Evolutionary conservation across 371 early-diverging fungal species (phyloP).

Genomic region (Nematocida sp.): DNA sequence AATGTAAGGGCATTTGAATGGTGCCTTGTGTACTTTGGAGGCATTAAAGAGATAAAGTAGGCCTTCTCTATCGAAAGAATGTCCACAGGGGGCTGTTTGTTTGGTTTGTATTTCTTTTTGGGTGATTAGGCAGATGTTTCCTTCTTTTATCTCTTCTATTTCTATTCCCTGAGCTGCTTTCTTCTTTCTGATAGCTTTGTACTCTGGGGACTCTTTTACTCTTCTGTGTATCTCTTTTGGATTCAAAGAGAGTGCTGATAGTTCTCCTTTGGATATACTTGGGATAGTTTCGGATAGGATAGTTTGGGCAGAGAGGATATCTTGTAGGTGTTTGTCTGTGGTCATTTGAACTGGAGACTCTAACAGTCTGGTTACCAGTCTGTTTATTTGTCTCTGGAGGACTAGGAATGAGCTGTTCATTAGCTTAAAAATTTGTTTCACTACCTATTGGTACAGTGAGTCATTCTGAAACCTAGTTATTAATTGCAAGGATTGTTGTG

Average conservation of each 20-base stretch:
- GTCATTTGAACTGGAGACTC: background rate
- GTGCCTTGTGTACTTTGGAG: background rate
- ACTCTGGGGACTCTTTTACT: conserved; percentile 17
- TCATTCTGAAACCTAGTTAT: background rate
- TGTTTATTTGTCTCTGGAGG: background rate
- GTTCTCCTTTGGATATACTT: conserved; percentile 8
- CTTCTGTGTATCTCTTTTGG: background rate
- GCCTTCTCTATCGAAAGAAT: conserved; percentile 60
- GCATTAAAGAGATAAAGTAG: conserved; percentile 1
- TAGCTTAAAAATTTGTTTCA: background rate
- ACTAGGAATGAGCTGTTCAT: background rate
- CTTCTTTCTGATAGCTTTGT: background rate
- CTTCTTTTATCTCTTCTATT: conserved; percentile 13
- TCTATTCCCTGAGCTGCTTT: conserved; percentile 1
- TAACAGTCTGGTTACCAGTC: background rate
- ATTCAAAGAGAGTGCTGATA: background rate
- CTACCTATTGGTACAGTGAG: background rate
- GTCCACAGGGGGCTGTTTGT: conserved; percentile 59
- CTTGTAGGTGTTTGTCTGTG: conserved; percentile 7
- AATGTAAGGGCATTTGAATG: conserved; percentile 32
- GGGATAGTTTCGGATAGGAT: conserved; percentile 1
- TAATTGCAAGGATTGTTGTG: no score
- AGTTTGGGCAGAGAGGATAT: background rate
- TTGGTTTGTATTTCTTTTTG: conserved; percentile 55
- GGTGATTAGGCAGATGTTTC: conserved; percentile 57